Evolutionary conservation across 208 protist genomes (phyloP).

Genomic region (Blastocrithidia nonstop): DNA sequence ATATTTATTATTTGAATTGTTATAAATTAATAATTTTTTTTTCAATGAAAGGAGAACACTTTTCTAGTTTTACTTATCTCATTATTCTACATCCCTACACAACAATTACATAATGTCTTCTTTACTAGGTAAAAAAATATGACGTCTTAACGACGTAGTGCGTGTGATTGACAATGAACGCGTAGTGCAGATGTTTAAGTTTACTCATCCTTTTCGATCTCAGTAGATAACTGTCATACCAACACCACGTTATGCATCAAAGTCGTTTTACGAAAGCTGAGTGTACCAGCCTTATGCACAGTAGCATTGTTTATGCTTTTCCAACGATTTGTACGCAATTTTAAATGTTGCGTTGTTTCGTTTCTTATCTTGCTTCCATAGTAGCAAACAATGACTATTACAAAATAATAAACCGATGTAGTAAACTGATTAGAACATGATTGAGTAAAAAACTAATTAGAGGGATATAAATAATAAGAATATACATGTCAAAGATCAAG

Average conservation of each 20-base stretch:
- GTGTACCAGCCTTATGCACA: constrained; percentile 82
- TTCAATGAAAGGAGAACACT: no score
- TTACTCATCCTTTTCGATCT: constrained; percentile 56
- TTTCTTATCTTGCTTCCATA: constrained; percentile 25
- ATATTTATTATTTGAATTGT: no score
- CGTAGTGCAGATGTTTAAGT: constrained; percentile 54
- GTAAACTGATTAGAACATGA: no score
- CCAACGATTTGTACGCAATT: constrained; percentile 75
- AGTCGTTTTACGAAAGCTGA: constrained; percentile 65
- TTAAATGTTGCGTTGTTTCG: constrained; percentile 67
- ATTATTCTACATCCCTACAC: no score
- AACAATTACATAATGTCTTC: constrained; percentile 9
- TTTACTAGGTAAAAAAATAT: constrained; percentile 42
- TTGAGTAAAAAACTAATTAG: no score
- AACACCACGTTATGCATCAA: constrained; percentile 42
- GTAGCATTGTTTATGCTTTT: constrained; percentile 70
- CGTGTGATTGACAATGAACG: constrained; percentile 30
- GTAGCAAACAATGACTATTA: no score
- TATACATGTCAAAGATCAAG: no score
- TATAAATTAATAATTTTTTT: no score
- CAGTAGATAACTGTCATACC: constrained; percentile 68
- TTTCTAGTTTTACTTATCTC: no score
- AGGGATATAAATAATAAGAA: no score
- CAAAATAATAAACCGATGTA: no score
- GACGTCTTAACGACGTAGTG: constrained; percentile 62